phyloP scores from a whole-genome alignment of 345 rosid genomes.

The Orychophragmus violaceus region DNA sequence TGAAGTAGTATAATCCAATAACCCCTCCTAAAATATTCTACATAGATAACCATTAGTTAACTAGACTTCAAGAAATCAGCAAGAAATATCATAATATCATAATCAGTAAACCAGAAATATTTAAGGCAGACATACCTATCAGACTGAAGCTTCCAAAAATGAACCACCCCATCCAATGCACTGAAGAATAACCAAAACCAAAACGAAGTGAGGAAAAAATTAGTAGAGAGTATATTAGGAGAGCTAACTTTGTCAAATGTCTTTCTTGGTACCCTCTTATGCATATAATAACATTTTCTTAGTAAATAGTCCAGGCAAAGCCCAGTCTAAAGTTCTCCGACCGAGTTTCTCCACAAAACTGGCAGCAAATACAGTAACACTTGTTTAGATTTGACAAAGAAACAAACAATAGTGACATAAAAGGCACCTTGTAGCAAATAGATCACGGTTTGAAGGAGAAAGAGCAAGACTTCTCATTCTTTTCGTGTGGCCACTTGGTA shows the following conservation, averaged over 20 bases:
- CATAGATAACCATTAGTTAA: background rate
- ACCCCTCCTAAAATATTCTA: background rate
- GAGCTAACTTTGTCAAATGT: background rate
- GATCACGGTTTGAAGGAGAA: constrained; percentile 24
- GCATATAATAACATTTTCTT: constrained; percentile 5
- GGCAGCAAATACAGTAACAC: background rate
- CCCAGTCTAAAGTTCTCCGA: background rate
- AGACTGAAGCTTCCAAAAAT: constrained; percentile 32
- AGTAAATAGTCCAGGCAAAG: background rate
- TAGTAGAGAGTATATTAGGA: background rate
- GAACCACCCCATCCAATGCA: constrained; percentile 32
- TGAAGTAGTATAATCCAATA: background rate
- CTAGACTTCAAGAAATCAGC: background rate
- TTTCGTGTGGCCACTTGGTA: constrained; percentile 33
- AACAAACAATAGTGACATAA: background rate
- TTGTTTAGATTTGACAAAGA: background rate
- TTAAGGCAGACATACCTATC: constrained; percentile 17
- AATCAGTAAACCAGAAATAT: background rate
- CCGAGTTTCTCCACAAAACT: background rate
- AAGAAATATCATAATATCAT: background rate
- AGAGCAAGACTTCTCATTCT: constrained; percentile 34
- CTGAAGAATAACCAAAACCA: constrained; percentile 20
- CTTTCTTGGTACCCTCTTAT: constrained; percentile 3
- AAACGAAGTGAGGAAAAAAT: background rate
- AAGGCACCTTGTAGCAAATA: constrained; percentile 30